Evolutionary conservation across 2,329 filamentous ascomycete species (phyloP), one percentile per base, ranked within the genome.

Genomic region (Microsporum audouinii): DNA sequence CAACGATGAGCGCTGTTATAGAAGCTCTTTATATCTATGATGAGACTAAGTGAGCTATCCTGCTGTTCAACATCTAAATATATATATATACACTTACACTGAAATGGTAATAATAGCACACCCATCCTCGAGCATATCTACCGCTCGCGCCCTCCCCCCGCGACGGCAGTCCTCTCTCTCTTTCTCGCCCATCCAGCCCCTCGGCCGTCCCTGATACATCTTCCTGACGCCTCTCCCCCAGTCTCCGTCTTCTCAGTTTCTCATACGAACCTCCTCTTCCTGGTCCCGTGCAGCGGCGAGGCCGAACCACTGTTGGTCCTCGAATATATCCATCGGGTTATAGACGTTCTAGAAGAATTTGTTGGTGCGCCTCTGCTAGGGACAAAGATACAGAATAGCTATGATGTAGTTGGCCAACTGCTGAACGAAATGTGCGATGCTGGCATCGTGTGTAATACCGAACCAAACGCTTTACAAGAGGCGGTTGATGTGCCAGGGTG

Each of bases 21-120:
- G 92, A 97, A 80, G 94, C 92, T 72, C 81, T 99, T 71, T 92
- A 97, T 79, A 91, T 99, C 73, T 96, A 88, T 76, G 91, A 97
- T 83, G 91, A 96, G 79, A 85, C 91, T 77, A 90, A 91, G 91
- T 95, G 78, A 71, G 82, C 61, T 51, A 34, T 17, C 45, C 55
- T 17, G 14, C 39, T 39, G 17, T 27, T 38, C 29, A 34, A 63
- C 47, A 55, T 17, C 62, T 36, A 53, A 57, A 59, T 23, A 23
- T n/a, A n/a, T n/a, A n/a, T 43, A 43, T 43, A 43, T 10, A 36
- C 68, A 67, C 61, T 63, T 61, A 61, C 58, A 55, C 59, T 43
- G 68, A 64, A 23, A 23, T 23, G 17, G 17, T 23, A 23, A 41
- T n/a, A 57, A 45, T 67, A 96, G 91, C 76, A 87, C 84, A 69